phyloP scores from a whole-genome alignment of 1,284 basidiomycete genomes.

The Tilletia horrida region DNA sequence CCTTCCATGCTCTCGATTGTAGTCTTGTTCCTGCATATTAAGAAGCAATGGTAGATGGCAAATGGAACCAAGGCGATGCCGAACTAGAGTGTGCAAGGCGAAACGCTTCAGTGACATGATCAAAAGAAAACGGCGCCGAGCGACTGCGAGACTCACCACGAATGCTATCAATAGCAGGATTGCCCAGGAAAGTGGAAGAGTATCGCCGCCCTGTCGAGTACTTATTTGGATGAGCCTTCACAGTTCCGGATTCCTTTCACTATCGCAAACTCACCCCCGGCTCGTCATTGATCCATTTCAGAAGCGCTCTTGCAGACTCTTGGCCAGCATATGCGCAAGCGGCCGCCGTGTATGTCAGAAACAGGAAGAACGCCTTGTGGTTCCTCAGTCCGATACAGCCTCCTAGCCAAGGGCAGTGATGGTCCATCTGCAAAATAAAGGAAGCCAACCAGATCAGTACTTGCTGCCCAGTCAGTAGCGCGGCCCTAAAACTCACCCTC shows the following conservation, averaged over 20 bases:
- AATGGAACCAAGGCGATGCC: slow-evolving; percentile 43
- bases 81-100: not conserved
- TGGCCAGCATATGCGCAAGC: slow-evolving; percentile 42
- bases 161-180: slow-evolving; percentile 47
- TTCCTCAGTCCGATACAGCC: slow-evolving; percentile 55
- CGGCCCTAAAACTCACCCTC: slow-evolving; percentile 16
- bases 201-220: slow-evolving; percentile 37
- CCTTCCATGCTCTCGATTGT: slow-evolving; percentile 57
- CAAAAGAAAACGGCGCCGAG: not conserved
- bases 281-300: slow-evolving; percentile 30
- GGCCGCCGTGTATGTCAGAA: slow-evolving; percentile 49
- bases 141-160: slow-evolving; percentile 23
- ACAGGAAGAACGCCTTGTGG: slow-evolving; percentile 56
- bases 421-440: slow-evolving; percentile 31
- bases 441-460: not conserved
- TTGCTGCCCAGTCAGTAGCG: not conserved
- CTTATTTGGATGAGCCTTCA: not conserved
- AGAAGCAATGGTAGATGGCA: slow-evolving; percentile 47
- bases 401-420: slow-evolving; percentile 53
- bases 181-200: slow-evolving; percentile 54
- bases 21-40: slow-evolving; percentile 53
- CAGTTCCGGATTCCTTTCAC: not conserved
- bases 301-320: slow-evolving; percentile 40
- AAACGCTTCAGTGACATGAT: not conserved
- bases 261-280: slow-evolving; percentile 18